Conservation (phyloP, 495 filamentous ascomycete species). For the Penicillium arizonense region DNA sequence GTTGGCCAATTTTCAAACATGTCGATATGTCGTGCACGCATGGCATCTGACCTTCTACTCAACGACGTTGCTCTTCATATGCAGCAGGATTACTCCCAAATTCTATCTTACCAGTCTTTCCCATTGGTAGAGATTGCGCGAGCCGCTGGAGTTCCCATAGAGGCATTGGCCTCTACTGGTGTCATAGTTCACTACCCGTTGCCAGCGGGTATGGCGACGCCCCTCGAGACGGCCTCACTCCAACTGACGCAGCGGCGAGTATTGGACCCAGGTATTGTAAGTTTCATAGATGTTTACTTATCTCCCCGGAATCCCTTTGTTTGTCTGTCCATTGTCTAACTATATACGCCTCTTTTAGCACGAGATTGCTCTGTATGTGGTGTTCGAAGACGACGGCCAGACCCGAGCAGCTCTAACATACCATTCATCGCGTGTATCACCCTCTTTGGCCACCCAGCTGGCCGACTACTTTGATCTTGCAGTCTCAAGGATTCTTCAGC, state of each 20-base stretch:
- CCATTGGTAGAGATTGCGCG: slow-evolving; percentile 38
- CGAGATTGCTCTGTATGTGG: neutral
- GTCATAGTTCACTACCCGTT: slow-evolving; percentile 6
- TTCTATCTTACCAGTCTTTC: slow-evolving; percentile 32
- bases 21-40: slow-evolving; percentile 32
- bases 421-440: slow-evolving; percentile 16
- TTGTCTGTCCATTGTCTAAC: no score
- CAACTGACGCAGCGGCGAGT: neutral
- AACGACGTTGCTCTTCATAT: slow-evolving; percentile 22
- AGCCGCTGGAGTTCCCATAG: neutral
- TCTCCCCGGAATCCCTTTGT: no score
- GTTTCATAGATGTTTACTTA: neutral
- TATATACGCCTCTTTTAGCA: neutral
- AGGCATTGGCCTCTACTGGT: slow-evolving; percentile 2
- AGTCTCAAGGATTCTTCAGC: slow-evolving; percentile 6
- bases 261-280: neutral
- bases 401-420: neutral
- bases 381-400: neutral
- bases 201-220: neutral
- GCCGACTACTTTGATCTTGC: slow-evolving; percentile 28
- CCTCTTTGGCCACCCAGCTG: slow-evolving; percentile 15
- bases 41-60: slow-evolving; percentile 14
- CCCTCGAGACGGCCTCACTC: neutral
- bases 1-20: slow-evolving; percentile 37
- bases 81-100: slow-evolving; percentile 33